These are phyloP conservation scores for Thalassiosira profunda DNA, from an alignment of 108 stramenopile species.

Conservation along the genomic window DNA sequence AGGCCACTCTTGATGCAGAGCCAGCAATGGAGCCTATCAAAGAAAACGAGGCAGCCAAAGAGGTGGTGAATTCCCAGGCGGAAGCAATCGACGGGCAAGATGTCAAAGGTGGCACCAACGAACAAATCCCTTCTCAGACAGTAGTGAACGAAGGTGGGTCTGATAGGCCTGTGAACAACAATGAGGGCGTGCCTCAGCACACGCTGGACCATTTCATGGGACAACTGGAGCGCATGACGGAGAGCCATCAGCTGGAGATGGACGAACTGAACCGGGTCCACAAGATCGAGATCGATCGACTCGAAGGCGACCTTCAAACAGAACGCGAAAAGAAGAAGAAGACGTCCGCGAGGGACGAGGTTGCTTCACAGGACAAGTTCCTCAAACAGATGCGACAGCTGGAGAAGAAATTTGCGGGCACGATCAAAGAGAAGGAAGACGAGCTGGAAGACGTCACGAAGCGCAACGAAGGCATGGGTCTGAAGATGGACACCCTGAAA, in stretches of 20 bases:
- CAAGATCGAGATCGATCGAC: constrained; percentile 39
- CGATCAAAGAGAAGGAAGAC: constrained; percentile 41
- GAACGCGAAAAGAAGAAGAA: constrained; percentile 46
- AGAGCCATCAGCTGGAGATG: constrained; percentile 73
- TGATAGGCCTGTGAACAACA: background rate
- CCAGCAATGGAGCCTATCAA: background rate
- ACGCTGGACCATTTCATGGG: constrained; percentile 73
- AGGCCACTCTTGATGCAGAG: background rate
- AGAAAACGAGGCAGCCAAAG: background rate
- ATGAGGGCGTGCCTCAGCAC: constrained; percentile 22
- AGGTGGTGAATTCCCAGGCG: constrained; percentile 5
- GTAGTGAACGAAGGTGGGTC: background rate
- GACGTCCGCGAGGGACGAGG: constrained; percentile 33
- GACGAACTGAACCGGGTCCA: constrained; percentile 53
- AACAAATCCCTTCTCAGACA: background rate
- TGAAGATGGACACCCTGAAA: constrained; percentile 61
- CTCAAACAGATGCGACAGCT: constrained; percentile 47
- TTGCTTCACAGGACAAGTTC: constrained; percentile 51
- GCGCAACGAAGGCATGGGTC: constrained; percentile 47
- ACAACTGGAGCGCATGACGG: constrained; percentile 80
- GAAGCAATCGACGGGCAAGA: constrained; percentile 9
- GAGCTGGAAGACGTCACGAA: constrained; percentile 40
- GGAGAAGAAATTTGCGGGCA: constrained; percentile 36
- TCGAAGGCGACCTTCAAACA: constrained; percentile 15
- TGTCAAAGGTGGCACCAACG: background rate